Percentiles rank a stretch among this genome's conserved stretches.
These are phyloP conservation scores for Neonectria hederae DNA, from an alignment of 2,329 filamentous ascomycete species.

Conservation along the genomic window DNA sequence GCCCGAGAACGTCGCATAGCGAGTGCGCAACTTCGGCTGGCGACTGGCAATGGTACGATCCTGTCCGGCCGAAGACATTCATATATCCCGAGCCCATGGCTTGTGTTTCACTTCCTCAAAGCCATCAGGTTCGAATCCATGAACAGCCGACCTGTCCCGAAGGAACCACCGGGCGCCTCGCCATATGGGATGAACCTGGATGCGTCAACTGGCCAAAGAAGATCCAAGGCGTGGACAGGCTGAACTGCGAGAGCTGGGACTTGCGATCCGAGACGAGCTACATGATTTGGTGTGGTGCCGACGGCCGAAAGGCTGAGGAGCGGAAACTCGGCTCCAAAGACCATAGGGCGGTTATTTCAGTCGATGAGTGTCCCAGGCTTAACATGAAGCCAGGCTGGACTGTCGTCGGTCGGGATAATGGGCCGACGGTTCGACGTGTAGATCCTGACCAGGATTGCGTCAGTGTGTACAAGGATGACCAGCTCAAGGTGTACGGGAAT, in stretches of 20 bases:
- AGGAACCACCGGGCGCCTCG: not conserved
- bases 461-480: not conserved
- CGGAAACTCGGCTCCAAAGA: not conserved
- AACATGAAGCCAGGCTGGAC: slow-evolving; percentile 9
- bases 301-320: not conserved
- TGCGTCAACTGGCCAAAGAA: slow-evolving; percentile 5
- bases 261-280: not conserved
- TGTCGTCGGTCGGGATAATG: not conserved
- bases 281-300: slow-evolving; percentile 9
- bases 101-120: slow-evolving; percentile 1
- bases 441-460: slow-evolving; percentile 1
- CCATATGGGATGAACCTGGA: not conserved
- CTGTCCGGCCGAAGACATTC: slow-evolving; percentile 7
- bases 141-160: not conserved
- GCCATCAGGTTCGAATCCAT: slow-evolving; percentile 2
- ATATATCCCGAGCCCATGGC: slow-evolving; percentile 5
- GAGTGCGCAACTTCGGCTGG: slow-evolving; percentile 7
- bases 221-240: slow-evolving; percentile 1
- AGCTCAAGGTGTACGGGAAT: slow-evolving; percentile 1
- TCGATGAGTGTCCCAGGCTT: not conserved
- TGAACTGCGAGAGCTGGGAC: slow-evolving; percentile 11
- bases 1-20: slow-evolving; percentile 4
- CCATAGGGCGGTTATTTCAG: not conserved
- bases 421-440: not conserved
- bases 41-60: slow-evolving; percentile 1